These are phyloP conservation scores for Hypoxylon fragiforme DNA, from an alignment of 495 filamentous ascomycete genomes.

Conservation along the genomic window DNA sequence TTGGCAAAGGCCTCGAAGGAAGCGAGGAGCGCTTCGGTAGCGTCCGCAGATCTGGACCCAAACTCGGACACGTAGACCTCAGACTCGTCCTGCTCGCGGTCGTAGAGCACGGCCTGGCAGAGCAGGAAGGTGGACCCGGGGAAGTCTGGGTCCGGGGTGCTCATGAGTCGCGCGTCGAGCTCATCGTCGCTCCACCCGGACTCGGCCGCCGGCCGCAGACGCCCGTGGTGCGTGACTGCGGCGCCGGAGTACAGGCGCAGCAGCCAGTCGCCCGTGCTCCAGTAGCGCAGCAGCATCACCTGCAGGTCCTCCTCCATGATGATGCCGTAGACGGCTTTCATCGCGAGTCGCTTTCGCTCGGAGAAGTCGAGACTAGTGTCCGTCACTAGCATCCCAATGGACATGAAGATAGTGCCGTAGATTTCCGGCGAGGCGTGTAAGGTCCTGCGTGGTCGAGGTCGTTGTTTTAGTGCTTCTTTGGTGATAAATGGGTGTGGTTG, in stretches of 20 bases:
- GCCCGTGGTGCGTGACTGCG: background rate
- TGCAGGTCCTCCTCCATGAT: background rate
- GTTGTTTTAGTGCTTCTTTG: background rate
- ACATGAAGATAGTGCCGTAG: constrained; percentile 5
- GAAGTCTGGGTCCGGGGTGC: constrained; percentile 4
- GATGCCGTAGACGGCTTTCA: background rate
- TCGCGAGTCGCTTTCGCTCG: background rate
- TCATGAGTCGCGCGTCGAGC: background rate
- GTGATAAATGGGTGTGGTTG: background rate
- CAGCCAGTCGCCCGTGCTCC: background rate
- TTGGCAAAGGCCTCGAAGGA: background rate
- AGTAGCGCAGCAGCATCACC: background rate
- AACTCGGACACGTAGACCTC: background rate
- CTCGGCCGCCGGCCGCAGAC: background rate
- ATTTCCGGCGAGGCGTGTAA: background rate
- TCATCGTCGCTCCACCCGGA: constrained; percentile 1
- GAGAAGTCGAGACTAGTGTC: background rate
- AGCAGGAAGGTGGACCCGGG: background rate
- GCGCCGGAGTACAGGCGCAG: background rate
- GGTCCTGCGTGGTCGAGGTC: background rate
- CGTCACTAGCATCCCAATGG: background rate
- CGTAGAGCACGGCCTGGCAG: constrained; percentile 1
- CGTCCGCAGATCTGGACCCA: background rate
- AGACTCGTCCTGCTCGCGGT: background rate
- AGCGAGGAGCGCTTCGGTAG: background rate